Percentiles rank a stretch among this genome's conserved stretches.
phyloP scores from a whole-genome alignment of 148 eudicot genomes.

The Gaultheria prostrata region DNA sequence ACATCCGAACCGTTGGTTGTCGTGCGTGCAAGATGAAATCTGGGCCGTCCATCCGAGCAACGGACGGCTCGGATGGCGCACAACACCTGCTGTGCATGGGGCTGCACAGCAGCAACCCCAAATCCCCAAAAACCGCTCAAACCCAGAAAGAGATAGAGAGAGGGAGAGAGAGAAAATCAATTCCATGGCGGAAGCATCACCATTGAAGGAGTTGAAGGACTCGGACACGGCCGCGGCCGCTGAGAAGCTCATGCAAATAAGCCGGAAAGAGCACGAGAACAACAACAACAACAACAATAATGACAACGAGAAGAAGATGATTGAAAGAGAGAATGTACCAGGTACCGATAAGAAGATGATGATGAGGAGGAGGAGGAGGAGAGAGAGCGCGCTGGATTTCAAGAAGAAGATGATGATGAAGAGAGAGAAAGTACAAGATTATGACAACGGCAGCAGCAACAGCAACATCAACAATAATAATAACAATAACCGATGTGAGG shows the following conservation, averaged over 20 bases:
- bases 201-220: neutral
- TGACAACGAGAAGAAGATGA: neutral
- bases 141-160: neutral
- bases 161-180: neutral
- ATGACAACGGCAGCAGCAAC: too few relatives aligned
- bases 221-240: neutral
- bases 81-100: too few relatives aligned
- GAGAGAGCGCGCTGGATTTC: neutral
- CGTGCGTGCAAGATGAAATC: too few relatives aligned
- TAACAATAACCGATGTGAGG: neutral
- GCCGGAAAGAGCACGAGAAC: neutral
- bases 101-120: too few relatives aligned
- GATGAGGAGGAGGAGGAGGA: too few relatives aligned
- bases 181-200: neutral
- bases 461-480: too few relatives aligned
- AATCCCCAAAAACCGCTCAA: neutral
- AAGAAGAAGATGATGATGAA: neutral
- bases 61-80: too few relatives aligned
- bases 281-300: neutral
- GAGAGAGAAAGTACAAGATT: neutral
- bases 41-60: too few relatives aligned
- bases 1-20: too few relatives aligned
- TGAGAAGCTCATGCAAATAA: neutral
- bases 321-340: neutral
- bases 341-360: too few relatives aligned